Conservation (phyloP, 1,139 yeast species). For the Waltiozyma sp. region DNA sequence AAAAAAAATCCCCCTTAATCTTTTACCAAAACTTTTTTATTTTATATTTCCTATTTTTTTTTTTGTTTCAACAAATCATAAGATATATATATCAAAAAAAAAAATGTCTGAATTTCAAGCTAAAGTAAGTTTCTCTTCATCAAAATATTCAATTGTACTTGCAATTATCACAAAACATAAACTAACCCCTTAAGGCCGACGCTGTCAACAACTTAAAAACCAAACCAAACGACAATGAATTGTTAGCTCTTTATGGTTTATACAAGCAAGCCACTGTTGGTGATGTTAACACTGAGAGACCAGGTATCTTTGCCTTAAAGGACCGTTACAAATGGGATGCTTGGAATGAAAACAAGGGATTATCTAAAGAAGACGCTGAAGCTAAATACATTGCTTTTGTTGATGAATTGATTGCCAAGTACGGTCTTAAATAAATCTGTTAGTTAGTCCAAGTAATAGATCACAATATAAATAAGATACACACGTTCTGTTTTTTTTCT, state of each 20-base stretch:
- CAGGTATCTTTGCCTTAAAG: conserved; percentile 84
- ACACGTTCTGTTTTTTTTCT: no score
- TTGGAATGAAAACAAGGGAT: conserved; percentile 85
- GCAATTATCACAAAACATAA: no score
- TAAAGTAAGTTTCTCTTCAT: background rate
- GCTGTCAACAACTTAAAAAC: conserved; percentile 65
- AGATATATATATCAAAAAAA: background rate
- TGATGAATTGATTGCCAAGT: conserved; percentile 50
- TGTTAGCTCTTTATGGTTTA: conserved; percentile 74
- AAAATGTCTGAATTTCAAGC: conserved; percentile 1
- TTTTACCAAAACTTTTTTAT: no score
- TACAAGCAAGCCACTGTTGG: conserved; percentile 97
- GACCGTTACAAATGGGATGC: conserved; percentile 98
- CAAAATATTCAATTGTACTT: no score
- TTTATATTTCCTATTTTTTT: no score
- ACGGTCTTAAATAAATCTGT: conserved; percentile 20
- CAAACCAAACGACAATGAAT: conserved; percentile 80
- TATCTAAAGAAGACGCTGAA: conserved; percentile 86
- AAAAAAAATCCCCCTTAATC: no score
- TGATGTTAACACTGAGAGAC: conserved; percentile 75
- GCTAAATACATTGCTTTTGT: conserved; percentile 58
- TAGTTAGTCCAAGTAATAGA: no score
- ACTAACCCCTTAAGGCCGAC: conserved; percentile 43
- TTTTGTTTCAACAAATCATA: no score
- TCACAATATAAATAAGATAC: no score